phyloP scores from a whole-genome alignment of 2,329 filamentous ascomycete genomes.

The Ploettnerulaceae sp. region DNA sequence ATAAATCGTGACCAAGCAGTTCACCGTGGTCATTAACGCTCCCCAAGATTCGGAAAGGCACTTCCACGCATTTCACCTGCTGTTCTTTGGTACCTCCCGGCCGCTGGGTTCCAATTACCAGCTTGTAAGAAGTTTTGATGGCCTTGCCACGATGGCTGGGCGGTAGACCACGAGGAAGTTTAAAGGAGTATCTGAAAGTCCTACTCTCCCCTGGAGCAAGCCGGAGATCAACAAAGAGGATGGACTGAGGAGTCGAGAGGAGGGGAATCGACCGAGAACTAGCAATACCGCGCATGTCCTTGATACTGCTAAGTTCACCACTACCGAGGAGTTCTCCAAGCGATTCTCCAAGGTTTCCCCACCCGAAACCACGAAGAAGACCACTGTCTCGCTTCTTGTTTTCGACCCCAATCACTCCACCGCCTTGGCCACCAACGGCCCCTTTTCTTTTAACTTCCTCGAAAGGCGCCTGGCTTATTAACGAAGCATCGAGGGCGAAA shows the following conservation, averaged over 20 bases:
- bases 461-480: conserved; percentile 84
- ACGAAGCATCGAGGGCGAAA: conserved; percentile 84
- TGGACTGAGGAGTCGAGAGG: conserved; percentile 90
- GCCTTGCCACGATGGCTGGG: conserved; percentile 87
- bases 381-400: conserved; percentile 68
- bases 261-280: conserved; percentile 85
- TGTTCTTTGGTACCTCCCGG: conserved; percentile 73
- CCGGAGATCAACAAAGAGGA: conserved; percentile 89
- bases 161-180: conserved; percentile 80
- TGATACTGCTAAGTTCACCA: conserved; percentile 85
- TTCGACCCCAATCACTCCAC: conserved; percentile 79
- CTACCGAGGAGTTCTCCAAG: conserved; percentile 82
- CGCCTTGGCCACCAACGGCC: conserved; percentile 80
- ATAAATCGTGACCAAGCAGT: conserved; percentile 86
- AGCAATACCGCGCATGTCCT: conserved; percentile 86
- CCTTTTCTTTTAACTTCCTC: conserved; percentile 95
- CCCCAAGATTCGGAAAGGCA: conserved; percentile 88
- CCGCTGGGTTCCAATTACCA: conserved; percentile 88
- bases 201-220: conserved; percentile 84
- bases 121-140: conserved; percentile 87
- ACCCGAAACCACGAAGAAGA: conserved; percentile 78
- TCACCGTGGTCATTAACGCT: conserved; percentile 88
- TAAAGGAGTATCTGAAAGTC: conserved; percentile 82
- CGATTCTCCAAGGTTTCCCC: conserved; percentile 83
- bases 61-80: conserved; percentile 82